phyloP scores from a whole-genome alignment of 345 rosid genomes.

The Corymbia maculata region DNA sequence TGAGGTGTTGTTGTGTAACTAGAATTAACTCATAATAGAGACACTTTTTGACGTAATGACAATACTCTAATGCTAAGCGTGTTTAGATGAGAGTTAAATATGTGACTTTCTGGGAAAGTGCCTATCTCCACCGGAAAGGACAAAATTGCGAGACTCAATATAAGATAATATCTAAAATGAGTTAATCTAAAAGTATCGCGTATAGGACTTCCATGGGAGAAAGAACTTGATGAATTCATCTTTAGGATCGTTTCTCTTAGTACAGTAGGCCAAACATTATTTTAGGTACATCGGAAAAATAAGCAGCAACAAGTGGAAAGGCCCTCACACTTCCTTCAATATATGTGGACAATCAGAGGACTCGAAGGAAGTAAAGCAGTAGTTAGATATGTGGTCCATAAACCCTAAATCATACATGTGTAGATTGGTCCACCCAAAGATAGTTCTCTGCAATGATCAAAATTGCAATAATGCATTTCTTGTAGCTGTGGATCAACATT shows the following conservation, averaged over 20 bases:
- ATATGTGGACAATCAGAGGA: background rate
- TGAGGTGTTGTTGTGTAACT: background rate
- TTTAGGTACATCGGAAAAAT: background rate
- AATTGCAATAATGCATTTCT: background rate
- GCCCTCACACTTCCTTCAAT: background rate
- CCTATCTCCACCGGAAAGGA: rapidly evolving
- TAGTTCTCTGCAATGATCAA: background rate
- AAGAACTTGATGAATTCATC: background rate
- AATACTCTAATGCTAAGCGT: background rate
- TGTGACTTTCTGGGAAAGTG: background rate
- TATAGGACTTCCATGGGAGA: background rate
- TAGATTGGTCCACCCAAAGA: background rate
- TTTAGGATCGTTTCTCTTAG: background rate
- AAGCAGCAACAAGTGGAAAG: background rate
- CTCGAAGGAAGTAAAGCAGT: background rate
- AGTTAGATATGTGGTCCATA: background rate
- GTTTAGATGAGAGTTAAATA: background rate
- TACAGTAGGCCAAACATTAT: background rate
- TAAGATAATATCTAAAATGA: background rate
- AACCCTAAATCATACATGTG: background rate
- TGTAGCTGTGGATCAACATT: background rate
- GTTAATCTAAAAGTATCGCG: background rate
- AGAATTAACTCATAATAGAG: background rate
- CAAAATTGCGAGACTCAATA: background rate
- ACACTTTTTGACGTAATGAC: background rate